These are phyloP conservation scores for Phaeotremella fagi DNA, from an alignment of 768 basidiomycete species.

Conservation along the genomic window DNA sequence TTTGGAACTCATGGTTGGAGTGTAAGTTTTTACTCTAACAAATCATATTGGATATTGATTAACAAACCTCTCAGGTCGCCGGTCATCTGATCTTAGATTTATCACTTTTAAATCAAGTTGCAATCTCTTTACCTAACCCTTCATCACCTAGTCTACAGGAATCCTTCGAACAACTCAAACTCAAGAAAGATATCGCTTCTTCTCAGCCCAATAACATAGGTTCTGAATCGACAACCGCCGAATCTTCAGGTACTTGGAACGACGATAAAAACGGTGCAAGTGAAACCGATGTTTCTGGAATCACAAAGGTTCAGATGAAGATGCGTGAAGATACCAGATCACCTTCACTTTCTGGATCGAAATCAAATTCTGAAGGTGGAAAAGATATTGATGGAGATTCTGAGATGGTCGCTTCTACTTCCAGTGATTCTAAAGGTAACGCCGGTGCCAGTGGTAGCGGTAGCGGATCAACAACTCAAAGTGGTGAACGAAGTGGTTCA, in stretches of 20 bases:
- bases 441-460: background rate
- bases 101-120: slow-evolving; percentile 61
- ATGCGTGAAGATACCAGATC: background rate
- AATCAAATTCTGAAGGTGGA: background rate
- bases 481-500: background rate
- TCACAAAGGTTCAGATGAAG: slow-evolving; percentile 4
- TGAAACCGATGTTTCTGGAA: background rate
- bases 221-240: slow-evolving; percentile 9
- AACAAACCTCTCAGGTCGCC: slow-evolving; percentile 58
- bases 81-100: slow-evolving; percentile 84
- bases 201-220: background rate
- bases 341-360: background rate
- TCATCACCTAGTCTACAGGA: slow-evolving; percentile 12
- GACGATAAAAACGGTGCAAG: slow-evolving; percentile 2
- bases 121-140: slow-evolving; percentile 54
- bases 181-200: background rate
- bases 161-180: slow-evolving; percentile 12
- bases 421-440: background rate
- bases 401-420: background rate
- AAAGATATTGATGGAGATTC: background rate
- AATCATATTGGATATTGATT: too few species aligned
- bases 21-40: slow-evolving; percentile 46
- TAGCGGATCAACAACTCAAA: background rate
- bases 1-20: slow-evolving; percentile 84
- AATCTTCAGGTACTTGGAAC: slow-evolving; percentile 2